These are phyloP conservation scores for Phytopythium montanum DNA, from an alignment of 352 stramenopile genomes.

Conservation along the genomic window DNA sequence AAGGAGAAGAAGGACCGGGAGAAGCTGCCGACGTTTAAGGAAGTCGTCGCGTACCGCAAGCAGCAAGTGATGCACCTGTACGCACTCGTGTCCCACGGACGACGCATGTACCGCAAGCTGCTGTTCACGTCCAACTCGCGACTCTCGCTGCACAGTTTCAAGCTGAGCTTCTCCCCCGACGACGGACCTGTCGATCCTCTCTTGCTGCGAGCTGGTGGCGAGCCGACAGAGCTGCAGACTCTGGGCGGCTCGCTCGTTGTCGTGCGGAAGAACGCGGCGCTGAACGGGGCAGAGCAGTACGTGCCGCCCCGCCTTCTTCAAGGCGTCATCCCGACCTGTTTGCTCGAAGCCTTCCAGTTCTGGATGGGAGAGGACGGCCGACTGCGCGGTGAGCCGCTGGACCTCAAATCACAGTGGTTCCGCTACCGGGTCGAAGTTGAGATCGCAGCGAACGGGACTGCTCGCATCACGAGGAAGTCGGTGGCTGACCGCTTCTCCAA, in stretches of 20 bases:
- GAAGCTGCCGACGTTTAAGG: slow-evolving; percentile 93
- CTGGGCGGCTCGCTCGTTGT: slow-evolving; percentile 90
- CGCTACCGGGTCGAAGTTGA: slow-evolving; percentile 80
- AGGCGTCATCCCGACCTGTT: slow-evolving; percentile 90
- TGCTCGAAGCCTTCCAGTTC: slow-evolving; percentile 96
- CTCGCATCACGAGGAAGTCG: slow-evolving; percentile 57
- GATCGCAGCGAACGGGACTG: slow-evolving; percentile 34
- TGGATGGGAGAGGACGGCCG: slow-evolving; percentile 96
- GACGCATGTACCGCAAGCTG: slow-evolving; percentile 94
- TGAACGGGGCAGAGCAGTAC: slow-evolving; percentile 82
- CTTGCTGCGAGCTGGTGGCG: slow-evolving; percentile 58
- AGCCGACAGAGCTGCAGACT: slow-evolving; percentile 58
- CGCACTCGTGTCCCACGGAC: slow-evolving; percentile 95
- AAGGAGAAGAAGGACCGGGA: slow-evolving; percentile 76
- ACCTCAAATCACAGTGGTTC: slow-evolving; percentile 85
- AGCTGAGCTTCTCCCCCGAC: slow-evolving; percentile 55
- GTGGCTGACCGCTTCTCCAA: slow-evolving; percentile 66
- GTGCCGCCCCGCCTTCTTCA: slow-evolving; percentile 92
- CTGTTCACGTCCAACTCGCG: slow-evolving; percentile 97
- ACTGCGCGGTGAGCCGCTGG: slow-evolving; percentile 92
- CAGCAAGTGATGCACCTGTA: slow-evolving; percentile 95
- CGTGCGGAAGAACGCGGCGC: slow-evolving; percentile 54
- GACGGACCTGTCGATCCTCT: slow-evolving; percentile 57
- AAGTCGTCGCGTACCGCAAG: slow-evolving; percentile 94
- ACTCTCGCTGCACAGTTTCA: slow-evolving; percentile 92